A percentile compares a stretch with the other conserved stretches of the same genome.
Evolutionary conservation across 352 stramenopile genomes (phyloP).

Genomic region (Phytophthora cryptogea): DNA sequence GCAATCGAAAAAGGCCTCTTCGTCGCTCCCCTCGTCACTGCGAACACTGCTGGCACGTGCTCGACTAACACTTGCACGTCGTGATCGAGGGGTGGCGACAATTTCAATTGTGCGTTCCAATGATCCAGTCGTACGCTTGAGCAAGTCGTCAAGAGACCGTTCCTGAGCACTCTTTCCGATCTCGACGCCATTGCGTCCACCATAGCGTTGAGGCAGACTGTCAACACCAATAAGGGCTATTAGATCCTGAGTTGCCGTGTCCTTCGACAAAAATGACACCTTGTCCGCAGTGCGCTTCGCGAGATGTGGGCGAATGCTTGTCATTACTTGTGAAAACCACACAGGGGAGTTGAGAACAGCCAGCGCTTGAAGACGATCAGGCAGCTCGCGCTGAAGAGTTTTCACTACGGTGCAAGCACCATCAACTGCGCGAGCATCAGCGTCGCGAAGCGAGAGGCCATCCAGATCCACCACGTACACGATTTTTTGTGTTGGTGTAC

Average conservation of each 20-base stretch:
- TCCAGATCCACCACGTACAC: constrained; percentile 84
- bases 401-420: constrained; percentile 56
- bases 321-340: constrained; percentile 86
- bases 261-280: constrained; percentile 57
- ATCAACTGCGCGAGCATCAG: constrained; percentile 73
- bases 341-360: constrained; percentile 73
- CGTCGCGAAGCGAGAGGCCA: constrained; percentile 69
- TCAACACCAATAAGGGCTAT: constrained; percentile 68
- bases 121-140: constrained; percentile 70
- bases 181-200: constrained; percentile 73
- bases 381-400: constrained; percentile 63
- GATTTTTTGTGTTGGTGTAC: constrained; percentile 61
- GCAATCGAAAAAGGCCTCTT: constrained; percentile 85
- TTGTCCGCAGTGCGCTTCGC: constrained; percentile 72
- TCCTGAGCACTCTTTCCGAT: constrained; percentile 83
- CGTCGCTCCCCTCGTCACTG: constrained; percentile 65
- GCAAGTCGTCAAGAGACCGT: constrained; percentile 59
- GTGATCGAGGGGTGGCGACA: constrained; percentile 43
- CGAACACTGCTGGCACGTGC: constrained; percentile 42
- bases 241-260: constrained; percentile 51
- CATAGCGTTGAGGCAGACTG: constrained; percentile 72
- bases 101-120: constrained; percentile 82
- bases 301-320: constrained; percentile 51
- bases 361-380: constrained; percentile 61
- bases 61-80: constrained; percentile 24